These are phyloP conservation scores for Aureobasidium sp. DNA, from an alignment of 2,329 filamentous ascomycete species.

Conservation along the genomic window DNA sequence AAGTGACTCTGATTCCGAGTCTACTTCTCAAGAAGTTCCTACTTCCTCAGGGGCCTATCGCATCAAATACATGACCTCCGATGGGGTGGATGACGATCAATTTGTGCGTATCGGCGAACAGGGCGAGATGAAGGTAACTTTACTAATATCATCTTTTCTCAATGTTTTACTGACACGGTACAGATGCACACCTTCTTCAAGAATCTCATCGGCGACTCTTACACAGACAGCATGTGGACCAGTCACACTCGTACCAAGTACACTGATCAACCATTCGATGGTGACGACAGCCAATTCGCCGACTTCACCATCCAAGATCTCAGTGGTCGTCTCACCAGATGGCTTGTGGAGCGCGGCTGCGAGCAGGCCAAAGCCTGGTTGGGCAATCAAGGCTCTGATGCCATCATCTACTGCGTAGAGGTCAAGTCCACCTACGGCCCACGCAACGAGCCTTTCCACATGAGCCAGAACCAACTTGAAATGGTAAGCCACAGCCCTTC, in stretches of 20 bases:
- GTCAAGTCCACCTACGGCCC: slow-evolving; percentile 14
- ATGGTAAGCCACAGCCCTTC: background rate
- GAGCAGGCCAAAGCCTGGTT: background rate
- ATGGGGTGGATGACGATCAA: background rate
- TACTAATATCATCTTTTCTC: no score
- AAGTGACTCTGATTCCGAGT: background rate
- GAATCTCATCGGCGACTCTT: background rate
- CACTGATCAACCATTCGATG: slow-evolving; percentile 1
- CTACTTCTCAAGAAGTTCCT: no score
- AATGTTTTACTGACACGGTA: no score
- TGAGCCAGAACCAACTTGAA: slow-evolving; percentile 15
- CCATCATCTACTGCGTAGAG: slow-evolving; percentile 16
- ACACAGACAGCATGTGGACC: slow-evolving; percentile 11
- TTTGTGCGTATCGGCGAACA: background rate
- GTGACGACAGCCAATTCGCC: slow-evolving; percentile 8
- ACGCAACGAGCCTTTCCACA: slow-evolving; percentile 12
- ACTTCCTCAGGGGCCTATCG: no score
- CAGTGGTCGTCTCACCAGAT: slow-evolving; percentile 1
- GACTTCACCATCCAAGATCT: slow-evolving; percentile 14
- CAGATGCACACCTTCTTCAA: background rate
- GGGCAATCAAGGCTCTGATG: background rate
- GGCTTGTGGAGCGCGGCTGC: slow-evolving; percentile 7
- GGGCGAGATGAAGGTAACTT: slow-evolving; percentile 2
- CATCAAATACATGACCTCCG: no score
- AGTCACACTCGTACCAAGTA: slow-evolving; percentile 5